A percentile compares a stretch with the other conserved stretches of the same genome.
Evolutionary conservation across 352 stramenopile genomes (phyloP).

Genomic region (Globisporangium okanoganense): DNA sequence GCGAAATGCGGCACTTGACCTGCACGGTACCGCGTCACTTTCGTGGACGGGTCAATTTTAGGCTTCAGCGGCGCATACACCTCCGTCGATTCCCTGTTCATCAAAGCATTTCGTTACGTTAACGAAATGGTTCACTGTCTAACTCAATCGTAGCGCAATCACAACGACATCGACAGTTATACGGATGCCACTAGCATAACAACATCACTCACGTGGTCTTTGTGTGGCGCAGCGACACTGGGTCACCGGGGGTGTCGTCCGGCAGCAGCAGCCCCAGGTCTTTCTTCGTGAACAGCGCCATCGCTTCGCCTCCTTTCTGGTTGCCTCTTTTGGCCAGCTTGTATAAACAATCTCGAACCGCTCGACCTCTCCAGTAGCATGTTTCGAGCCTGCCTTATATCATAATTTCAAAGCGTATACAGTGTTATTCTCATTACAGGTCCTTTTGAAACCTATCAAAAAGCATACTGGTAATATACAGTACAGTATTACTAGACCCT

Average conservation of each 20-base stretch:
- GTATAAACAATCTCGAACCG: too few relatives aligned
- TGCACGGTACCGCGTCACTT: slow-evolving; percentile 79
- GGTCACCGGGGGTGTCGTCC: slow-evolving; percentile 75
- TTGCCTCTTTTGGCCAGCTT: not conserved
- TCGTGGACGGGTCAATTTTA: slow-evolving; percentile 75
- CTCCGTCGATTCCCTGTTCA: slow-evolving; percentile 72
- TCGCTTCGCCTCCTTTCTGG: slow-evolving; percentile 14
- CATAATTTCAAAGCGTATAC: not conserved
- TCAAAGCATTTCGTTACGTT: not conserved
- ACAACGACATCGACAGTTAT: not conserved
- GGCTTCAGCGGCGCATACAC: slow-evolving; percentile 74
- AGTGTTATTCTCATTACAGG: not conserved
- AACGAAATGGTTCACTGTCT: not conserved
- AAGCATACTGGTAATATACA: too few relatives aligned
- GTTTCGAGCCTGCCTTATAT: not conserved
- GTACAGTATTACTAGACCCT: not conserved
- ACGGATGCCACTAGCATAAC: not conserved
- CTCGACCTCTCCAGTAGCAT: not conserved
- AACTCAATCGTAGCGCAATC: not conserved
- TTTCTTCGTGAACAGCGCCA: slow-evolving; percentile 88
- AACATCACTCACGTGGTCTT: slow-evolving; percentile 36
- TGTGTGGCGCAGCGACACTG: slow-evolving; percentile 76
- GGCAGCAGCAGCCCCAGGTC: slow-evolving; percentile 78
- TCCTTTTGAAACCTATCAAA: not conserved
- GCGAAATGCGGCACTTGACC: slow-evolving; percentile 80